Evolutionary conservation across 371 early-diverging fungal genomes (phyloP), one percentile per base, ranked within the genome.

Genomic region (Mortierella sp.): DNA sequence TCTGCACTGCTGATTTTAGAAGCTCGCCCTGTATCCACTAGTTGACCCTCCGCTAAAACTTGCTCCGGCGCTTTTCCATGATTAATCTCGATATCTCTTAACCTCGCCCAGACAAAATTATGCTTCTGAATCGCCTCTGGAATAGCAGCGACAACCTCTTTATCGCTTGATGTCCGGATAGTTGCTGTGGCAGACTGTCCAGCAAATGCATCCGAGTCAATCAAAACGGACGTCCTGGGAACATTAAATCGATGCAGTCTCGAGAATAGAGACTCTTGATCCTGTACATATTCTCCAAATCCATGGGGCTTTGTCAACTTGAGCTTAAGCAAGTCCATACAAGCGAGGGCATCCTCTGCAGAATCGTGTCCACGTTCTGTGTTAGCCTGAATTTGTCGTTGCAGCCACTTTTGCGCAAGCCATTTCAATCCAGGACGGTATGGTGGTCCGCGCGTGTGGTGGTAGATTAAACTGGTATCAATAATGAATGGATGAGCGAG

Each of bases 301-400:
- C 84, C 72, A 12, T 83, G 74, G 0, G 88, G 89, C 16, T 87
- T 84, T 32, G 77, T 54, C 35, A 93, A 39, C 62, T 91, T 93
- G 54, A 90, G 83, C 74, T 89, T 87, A 55, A 92, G 87, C 8
- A 96, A 71, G 68, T 95, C 94, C 69, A 96, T 74, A 18, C 91
- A 88, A 12, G 95, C 89, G 58, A 83, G 70, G 6, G 95, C 94
- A 87, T 96, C 96, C 85, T 95, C 94, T 22, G 86, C 83, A 39
- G 92, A 90, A 83, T 94, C 94, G 86, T 96, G 96, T 52, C 94
- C 94, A 35, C 75, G 66, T 30, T 64, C 73, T 0, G 20, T 6
- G n/a, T 72, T 71, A 22, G 54, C 68, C 75, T 95, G 96, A 74
- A 95, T 94, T 11, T 72, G 51, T 57, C 90, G 85, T 16, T 88